A percentile compares a stretch with the other conserved stretches of the same genome.
phyloP scores from a whole-genome alignment of 2,329 filamentous ascomycete genomes.

The Penicillium expansum region DNA sequence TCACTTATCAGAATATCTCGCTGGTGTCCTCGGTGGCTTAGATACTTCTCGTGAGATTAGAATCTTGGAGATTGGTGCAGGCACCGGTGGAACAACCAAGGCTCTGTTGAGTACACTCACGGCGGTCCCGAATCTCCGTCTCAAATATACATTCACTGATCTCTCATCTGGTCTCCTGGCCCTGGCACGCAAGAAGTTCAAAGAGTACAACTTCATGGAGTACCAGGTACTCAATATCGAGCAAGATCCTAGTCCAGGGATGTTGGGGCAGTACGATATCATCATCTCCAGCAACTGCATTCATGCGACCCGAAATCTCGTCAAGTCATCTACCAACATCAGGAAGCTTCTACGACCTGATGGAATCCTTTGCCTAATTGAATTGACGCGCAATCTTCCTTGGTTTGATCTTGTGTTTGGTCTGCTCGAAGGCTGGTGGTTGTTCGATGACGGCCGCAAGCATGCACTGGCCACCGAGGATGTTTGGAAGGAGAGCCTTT shows the following conservation, averaged over 20 bases:
- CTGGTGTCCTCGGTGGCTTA: not conserved
- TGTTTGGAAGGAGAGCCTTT: constrained; percentile 23
- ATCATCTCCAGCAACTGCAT: constrained; percentile 32
- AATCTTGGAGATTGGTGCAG: too few relatives aligned
- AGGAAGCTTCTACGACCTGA: constrained; percentile 24
- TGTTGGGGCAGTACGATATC: constrained; percentile 16
- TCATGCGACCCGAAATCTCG: constrained; percentile 28
- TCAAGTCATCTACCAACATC: constrained; percentile 16
- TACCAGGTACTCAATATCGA: constrained; percentile 15
- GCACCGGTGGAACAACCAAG: constrained; percentile 36
- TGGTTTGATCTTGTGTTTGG: constrained; percentile 37
- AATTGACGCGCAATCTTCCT: constrained; percentile 28
- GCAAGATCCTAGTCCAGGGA: constrained; percentile 5
- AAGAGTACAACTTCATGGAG: constrained; percentile 14
- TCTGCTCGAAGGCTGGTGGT: constrained; percentile 40
- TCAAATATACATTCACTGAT: constrained; percentile 40
- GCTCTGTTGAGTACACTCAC: constrained; percentile 22
- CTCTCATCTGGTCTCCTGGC: constrained; percentile 30
- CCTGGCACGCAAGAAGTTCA: constrained; percentile 24
- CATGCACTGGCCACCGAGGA: constrained; percentile 19
- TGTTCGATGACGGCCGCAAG: constrained; percentile 29
- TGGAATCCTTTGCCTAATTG: constrained; percentile 28
- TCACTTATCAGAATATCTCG: not conserved
- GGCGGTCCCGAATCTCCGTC: constrained; percentile 10
- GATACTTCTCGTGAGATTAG: constrained; percentile 5